Percentiles rank a stretch among this genome's conserved stretches.
Conservation (phyloP, 2,329 filamentous ascomycete species). For the Dothideomycetes sp. region DNA sequence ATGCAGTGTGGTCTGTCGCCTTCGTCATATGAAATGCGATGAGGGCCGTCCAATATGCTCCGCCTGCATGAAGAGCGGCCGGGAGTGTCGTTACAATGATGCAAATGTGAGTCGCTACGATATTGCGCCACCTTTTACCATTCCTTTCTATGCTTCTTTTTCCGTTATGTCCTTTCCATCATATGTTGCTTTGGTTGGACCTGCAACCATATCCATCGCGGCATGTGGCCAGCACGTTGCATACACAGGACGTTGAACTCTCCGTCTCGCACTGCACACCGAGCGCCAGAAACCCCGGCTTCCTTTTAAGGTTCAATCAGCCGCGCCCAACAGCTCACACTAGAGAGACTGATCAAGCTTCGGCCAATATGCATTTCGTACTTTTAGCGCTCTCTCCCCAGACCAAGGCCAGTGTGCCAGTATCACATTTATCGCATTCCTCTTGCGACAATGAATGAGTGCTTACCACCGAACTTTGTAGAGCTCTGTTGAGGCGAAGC, state of each 20-base stretch:
- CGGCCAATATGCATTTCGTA: too few relatives aligned
- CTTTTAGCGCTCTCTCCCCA: too few relatives aligned
- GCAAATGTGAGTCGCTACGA: constrained; percentile 1
- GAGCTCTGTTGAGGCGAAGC: background rate
- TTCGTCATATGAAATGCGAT: constrained; percentile 37
- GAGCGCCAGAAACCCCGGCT: background rate
- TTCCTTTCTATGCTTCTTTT: background rate
- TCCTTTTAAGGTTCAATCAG: too few relatives aligned
- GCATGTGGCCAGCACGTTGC: background rate
- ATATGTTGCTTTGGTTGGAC: background rate
- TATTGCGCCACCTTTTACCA: too few relatives aligned
- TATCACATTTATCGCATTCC: too few relatives aligned
- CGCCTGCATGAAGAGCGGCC: constrained; percentile 28
- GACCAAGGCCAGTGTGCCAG: too few relatives aligned
- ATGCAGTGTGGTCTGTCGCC: constrained; percentile 31
- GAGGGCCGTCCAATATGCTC: constrained; percentile 30
- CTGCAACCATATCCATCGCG: background rate
- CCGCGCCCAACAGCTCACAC: too few relatives aligned
- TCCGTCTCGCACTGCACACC: background rate
- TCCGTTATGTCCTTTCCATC: background rate
- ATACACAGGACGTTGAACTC: background rate
- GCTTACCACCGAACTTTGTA: too few relatives aligned
- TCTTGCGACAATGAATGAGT: too few relatives aligned
- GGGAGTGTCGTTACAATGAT: constrained; percentile 25
- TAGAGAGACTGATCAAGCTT: too few relatives aligned